Evolutionary conservation across 1,284 basidiomycete species (phyloP).

Genomic region (Tremellales sp.): DNA sequence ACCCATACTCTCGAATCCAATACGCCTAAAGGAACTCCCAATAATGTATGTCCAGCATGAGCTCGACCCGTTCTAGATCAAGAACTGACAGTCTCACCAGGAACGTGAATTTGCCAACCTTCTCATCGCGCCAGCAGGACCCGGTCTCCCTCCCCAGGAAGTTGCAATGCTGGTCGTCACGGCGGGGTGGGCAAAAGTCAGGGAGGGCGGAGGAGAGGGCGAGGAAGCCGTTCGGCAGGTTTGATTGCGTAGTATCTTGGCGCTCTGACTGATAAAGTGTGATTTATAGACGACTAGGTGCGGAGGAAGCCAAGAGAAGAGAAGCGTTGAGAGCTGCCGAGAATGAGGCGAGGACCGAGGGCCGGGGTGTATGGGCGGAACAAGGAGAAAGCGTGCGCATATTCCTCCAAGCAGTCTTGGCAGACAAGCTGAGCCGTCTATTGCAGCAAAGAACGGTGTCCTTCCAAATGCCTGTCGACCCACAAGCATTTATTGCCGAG

Average conservation of each 20-base stretch:
- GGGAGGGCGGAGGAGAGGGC: slow-evolving; percentile 60
- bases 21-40: slow-evolving; percentile 9
- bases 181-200: slow-evolving; percentile 86
- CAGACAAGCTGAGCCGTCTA: slow-evolving; percentile 1
- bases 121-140: slow-evolving; percentile 44
- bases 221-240: slow-evolving; percentile 39
- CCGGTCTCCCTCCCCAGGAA: slow-evolving; percentile 55
- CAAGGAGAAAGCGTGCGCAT: slow-evolving; percentile 59
- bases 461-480: slow-evolving; percentile 85
- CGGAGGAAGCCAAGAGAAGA: slow-evolving; percentile 69
- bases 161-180: slow-evolving; percentile 73
- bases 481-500: slow-evolving; percentile 80
- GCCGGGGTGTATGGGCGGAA: slow-evolving; percentile 77
- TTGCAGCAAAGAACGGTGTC: slow-evolving; percentile 66
- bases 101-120: slow-evolving; percentile 47
- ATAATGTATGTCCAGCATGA: neutral
- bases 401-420: neutral
- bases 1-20: slow-evolving; percentile 38
- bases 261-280: neutral
- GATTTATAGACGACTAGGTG: slow-evolving; percentile 48
- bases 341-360: slow-evolving; percentile 69
- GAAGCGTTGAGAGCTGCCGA: slow-evolving; percentile 59
- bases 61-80: neutral
- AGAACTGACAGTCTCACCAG: slow-evolving; percentile 4
- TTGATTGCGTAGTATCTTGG: neutral